Evolutionary conservation across 2,329 filamentous ascomycete genomes (phyloP).

Genomic region (Coniochaeta hoffmannii): DNA sequence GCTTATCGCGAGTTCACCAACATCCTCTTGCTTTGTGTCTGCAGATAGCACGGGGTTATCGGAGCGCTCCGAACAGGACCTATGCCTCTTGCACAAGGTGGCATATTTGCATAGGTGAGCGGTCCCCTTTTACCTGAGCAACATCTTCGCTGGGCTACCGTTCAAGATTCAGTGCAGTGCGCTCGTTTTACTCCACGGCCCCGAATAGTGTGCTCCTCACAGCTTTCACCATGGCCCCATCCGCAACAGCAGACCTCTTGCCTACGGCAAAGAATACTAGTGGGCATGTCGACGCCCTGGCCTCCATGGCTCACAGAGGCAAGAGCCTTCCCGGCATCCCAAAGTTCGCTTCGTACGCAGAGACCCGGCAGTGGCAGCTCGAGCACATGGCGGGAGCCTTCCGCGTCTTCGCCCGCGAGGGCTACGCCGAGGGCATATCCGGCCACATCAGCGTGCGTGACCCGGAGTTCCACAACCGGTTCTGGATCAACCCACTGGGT

Average conservation of each 20-base stretch:
- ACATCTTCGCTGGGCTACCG: no score
- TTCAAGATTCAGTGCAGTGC: not conserved
- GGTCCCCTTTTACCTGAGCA: no score
- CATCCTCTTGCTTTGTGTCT: not conserved
- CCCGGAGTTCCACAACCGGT: slow-evolving; percentile 44
- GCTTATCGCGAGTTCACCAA: not conserved
- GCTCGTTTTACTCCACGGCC: not conserved
- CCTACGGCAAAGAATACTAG: not conserved
- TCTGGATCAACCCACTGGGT: slow-evolving; percentile 57
- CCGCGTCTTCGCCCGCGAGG: slow-evolving; percentile 51
- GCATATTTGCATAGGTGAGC: no score
- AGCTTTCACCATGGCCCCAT: slow-evolving; percentile 3
- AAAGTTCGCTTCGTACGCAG: slow-evolving; percentile 38
- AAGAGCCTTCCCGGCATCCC: slow-evolving; percentile 38
- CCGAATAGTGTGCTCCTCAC: not conserved
- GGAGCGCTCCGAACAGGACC: no score
- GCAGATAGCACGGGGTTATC: not conserved
- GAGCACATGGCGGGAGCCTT: slow-evolving; percentile 52
- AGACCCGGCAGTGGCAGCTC: slow-evolving; percentile 42
- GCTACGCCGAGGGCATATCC: slow-evolving; percentile 53
- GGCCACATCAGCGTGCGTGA: slow-evolving; percentile 56
- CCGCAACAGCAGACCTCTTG: not conserved
- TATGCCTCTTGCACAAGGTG: no score
- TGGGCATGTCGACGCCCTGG: slow-evolving; percentile 5
- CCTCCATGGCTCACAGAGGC: slow-evolving; percentile 11